phyloP scores from a whole-genome alignment of 2,329 filamentous ascomycete genomes.

The Scedosporium dehoogii region DNA sequence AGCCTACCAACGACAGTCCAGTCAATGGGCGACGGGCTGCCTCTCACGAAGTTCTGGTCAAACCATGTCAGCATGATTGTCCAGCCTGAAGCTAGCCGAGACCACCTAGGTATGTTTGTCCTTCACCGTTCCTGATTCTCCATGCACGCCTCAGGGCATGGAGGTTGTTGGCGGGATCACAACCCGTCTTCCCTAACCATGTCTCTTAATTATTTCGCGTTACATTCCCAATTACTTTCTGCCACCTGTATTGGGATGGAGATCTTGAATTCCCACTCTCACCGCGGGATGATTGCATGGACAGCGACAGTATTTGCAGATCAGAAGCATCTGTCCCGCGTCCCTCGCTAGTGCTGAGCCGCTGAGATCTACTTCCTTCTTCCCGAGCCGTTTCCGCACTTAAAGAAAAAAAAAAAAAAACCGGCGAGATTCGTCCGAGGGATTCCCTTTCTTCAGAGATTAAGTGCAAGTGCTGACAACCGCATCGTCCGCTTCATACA shows the following conservation, averaged over 20 bases:
- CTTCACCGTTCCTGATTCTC: background rate
- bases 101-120: conserved; percentile 6
- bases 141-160: background rate
- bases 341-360: background rate
- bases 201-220: background rate
- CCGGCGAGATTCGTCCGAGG: background rate
- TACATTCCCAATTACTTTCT: background rate
- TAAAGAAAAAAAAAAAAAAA: background rate
- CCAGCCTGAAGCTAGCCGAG: conserved; percentile 8
- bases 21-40: background rate
- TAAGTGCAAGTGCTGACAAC: too few species aligned
- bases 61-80: conserved; percentile 4
- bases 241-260: background rate
- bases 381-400: background rate
- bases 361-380: background rate
- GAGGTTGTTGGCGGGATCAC: background rate
- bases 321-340: background rate
- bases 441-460: background rate
- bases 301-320: background rate
- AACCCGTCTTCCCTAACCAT: background rate
- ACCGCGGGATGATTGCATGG: background rate
- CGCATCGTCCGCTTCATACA: too few species aligned
- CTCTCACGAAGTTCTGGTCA: background rate
- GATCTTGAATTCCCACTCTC: background rate
- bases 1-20: background rate